A percentile compares a stretch with the other conserved stretches of the same genome.
phyloP scores from a whole-genome alignment of 176 grass and related monocot species.

The Zoysia pacifica region DNA sequence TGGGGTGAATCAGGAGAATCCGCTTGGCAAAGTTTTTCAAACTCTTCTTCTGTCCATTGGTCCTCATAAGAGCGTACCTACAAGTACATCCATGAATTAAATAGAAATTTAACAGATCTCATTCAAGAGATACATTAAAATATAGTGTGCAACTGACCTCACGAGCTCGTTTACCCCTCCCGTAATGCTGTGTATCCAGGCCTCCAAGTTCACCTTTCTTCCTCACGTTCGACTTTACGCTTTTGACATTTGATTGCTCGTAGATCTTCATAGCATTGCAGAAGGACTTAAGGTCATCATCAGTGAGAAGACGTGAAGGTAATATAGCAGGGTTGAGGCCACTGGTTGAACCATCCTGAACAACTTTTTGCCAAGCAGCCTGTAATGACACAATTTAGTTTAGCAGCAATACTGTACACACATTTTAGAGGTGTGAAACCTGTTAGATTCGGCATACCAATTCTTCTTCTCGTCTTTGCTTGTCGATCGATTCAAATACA shows the following conservation, averaged over 20 bases:
- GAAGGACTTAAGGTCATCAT: conserved; percentile 76
- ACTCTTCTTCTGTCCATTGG: conserved; percentile 99
- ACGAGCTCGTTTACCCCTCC: conserved; percentile 95
- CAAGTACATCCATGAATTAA: conserved; percentile 34
- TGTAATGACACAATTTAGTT: conserved; percentile 42
- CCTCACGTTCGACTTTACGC: conserved; percentile 56
- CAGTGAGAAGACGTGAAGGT: conserved; percentile 92
- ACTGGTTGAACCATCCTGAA: conserved; percentile 64
- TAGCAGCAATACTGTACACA: not conserved
- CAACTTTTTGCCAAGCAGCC: conserved; percentile 69
- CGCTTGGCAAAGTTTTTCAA: conserved; percentile 97
- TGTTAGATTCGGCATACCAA: conserved; percentile 54
- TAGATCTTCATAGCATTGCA: conserved; percentile 87
- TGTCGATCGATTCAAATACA: conserved; percentile 92
- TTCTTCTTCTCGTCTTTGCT: conserved; percentile 86
- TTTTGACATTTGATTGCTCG: conserved; percentile 66
- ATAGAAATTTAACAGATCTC: conserved; percentile 17
- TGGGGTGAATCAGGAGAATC: conserved; percentile 69
- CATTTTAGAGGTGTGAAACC: conserved; percentile 20
- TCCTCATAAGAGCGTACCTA: conserved; percentile 98
- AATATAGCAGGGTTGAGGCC: conserved; percentile 46
- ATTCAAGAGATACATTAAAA: conserved; percentile 1
- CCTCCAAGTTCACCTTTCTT: conserved; percentile 74
- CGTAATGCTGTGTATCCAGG: conserved; percentile 86
- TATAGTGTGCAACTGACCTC: conserved; percentile 63